Evolutionary conservation across 352 stramenopile species (phyloP).

Genomic region (Thraustochytrium aureum): DNA sequence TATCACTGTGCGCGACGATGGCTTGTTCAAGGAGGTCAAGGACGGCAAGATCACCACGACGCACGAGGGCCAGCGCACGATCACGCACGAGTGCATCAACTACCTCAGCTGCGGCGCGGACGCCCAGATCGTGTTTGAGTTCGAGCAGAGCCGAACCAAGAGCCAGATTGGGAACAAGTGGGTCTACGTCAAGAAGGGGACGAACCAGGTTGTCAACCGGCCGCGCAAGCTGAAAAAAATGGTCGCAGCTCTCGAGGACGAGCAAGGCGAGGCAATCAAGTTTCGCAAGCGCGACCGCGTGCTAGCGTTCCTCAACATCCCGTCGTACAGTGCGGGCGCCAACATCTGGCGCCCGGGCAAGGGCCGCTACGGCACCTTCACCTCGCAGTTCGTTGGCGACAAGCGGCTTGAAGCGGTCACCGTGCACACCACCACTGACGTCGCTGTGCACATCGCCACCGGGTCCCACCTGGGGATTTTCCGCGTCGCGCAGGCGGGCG

Average conservation of each 20-base stretch:
- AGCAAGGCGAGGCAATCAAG: not conserved
- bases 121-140: conserved; percentile 53
- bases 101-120: conserved; percentile 40
- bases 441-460: conserved; percentile 31
- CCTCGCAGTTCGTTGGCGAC: conserved; percentile 44
- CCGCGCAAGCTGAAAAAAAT: not conserved
- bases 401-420: conserved; percentile 14
- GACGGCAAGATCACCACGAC: conserved; percentile 34
- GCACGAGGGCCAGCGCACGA: not conserved
- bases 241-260: not conserved
- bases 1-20: not conserved
- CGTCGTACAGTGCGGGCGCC: conserved; percentile 46
- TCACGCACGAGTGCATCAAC: conserved; percentile 48
- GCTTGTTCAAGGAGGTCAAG: conserved; percentile 19
- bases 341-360: conserved; percentile 34
- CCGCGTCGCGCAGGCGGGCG: not conserved
- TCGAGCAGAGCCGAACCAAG: conserved; percentile 50
- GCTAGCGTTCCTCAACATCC: conserved; percentile 54
- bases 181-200: conserved; percentile 44
- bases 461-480: conserved; percentile 31
- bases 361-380: not conserved
- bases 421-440: conserved; percentile 39
- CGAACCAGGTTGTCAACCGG: conserved; percentile 33
- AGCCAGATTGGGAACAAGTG: conserved; percentile 50
- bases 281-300: conserved; percentile 23